phyloP scores from a whole-genome alignment of 352 stramenopile species.

The Phytophthora tentaculata region DNA sequence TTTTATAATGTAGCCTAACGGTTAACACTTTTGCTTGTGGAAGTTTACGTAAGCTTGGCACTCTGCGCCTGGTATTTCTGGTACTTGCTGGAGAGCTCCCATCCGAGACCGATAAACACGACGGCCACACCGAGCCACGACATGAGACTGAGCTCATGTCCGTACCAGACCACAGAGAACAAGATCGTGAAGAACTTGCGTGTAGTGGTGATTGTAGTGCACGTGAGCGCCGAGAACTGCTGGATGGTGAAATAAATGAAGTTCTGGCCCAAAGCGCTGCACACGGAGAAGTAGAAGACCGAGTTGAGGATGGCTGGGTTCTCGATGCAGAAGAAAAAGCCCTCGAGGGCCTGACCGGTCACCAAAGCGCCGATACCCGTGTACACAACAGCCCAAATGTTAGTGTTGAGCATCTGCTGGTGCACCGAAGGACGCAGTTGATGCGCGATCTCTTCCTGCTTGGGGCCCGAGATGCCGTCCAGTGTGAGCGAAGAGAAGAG shows the following conservation, averaged over 20 bases:
- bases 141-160: conserved; percentile 91
- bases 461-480: conserved; percentile 95
- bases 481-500: conserved; percentile 94
- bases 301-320: conserved; percentile 87
- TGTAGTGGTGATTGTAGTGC: conserved; percentile 99
- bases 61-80: conserved; percentile 80
- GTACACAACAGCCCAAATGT: conserved; percentile 90
- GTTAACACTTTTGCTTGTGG: conserved; percentile 13
- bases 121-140: conserved; percentile 92
- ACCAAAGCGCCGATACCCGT: conserved; percentile 75
- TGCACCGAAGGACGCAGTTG: conserved; percentile 81
- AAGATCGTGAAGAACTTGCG: conserved; percentile 99
- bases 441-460: conserved; percentile 93
- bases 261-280: conserved; percentile 96
- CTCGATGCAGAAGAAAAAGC: conserved; percentile 82
- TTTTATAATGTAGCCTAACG: conserved; percentile 32
- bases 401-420: conserved; percentile 93
- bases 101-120: conserved; percentile 91
- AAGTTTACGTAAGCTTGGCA: conserved; percentile 38
- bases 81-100: conserved; percentile 88
- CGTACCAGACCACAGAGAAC: conserved; percentile 97
- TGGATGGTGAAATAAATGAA: conserved; percentile 99
- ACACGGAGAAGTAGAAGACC: conserved; percentile 95
- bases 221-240: conserved; percentile 97
- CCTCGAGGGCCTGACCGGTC: conserved; percentile 73